Conservation (phyloP, 139 green algal genomes). For the Pseudopediastrum boryanum region DNA sequence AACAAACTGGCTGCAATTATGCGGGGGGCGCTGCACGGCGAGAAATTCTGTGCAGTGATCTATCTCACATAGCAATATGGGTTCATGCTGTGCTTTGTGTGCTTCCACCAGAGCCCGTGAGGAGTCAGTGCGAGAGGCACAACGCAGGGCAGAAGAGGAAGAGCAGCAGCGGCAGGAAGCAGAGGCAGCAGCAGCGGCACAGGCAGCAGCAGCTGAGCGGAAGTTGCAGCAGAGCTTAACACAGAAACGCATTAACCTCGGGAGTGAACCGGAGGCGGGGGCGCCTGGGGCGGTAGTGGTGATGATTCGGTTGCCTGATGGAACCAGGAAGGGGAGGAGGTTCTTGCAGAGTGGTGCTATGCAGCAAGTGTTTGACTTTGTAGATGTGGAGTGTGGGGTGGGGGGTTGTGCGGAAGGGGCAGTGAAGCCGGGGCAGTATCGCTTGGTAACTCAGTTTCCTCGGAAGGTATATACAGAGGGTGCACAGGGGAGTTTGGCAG, state of each 20-base stretch:
- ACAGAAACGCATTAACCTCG: too few relatives aligned
- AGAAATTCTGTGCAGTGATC: too few relatives aligned
- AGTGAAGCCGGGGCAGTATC: slow-evolving; percentile 65
- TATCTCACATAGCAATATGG: too few relatives aligned
- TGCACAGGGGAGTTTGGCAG: slow-evolving; percentile 36
- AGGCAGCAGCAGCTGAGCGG: slow-evolving; percentile 32
- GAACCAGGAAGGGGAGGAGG: slow-evolving; percentile 59
- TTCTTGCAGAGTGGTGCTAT: slow-evolving; percentile 57
- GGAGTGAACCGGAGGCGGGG: slow-evolving; percentile 57
- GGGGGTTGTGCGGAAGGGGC: background rate
- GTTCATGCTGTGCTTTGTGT: too few relatives aligned
- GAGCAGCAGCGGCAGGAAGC: background rate
- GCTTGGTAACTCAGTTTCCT: slow-evolving; percentile 74
- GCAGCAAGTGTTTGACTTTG: slow-evolving; percentile 75
- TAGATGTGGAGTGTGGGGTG: slow-evolving; percentile 65
- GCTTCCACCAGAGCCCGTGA: slow-evolving; percentile 55
- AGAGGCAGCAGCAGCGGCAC: slow-evolving; percentile 11
- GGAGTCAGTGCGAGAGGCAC: too few relatives aligned
- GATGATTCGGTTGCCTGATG: slow-evolving; percentile 69
- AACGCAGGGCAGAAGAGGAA: slow-evolving; percentile 7
- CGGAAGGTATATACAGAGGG: slow-evolving; percentile 46
- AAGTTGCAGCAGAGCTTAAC: slow-evolving; percentile 17
- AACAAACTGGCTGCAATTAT: too few relatives aligned
- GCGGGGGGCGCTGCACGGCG: too few relatives aligned
- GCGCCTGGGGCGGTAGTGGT: slow-evolving; percentile 48